Conservation (phyloP, 2,329 filamentous ascomycete species). For the Alternaria gaisen region DNA sequence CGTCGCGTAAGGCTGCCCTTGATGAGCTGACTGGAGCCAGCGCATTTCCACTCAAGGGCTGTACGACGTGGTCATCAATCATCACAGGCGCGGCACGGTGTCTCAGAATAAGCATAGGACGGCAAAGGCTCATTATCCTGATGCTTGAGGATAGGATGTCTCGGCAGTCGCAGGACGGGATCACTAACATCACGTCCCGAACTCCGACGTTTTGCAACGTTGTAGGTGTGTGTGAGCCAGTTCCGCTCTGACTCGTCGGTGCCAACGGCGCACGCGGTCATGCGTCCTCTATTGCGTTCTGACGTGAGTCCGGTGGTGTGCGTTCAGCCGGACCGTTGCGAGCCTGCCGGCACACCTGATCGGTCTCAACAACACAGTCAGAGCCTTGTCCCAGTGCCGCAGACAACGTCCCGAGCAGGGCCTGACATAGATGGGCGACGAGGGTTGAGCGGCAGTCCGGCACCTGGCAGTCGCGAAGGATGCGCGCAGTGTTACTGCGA, state of each 20-base stretch:
- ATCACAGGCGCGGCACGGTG: conserved; percentile 12
- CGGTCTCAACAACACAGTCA: conserved; percentile 7
- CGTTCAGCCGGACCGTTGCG: conserved; percentile 11
- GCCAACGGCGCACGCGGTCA: conserved; percentile 10
- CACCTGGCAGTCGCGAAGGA: conserved; percentile 4
- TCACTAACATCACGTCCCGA: conserved; percentile 13
- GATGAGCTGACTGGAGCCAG: conserved; percentile 43
- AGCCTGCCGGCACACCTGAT: conserved; percentile 6
- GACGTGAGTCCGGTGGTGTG: conserved; percentile 3
- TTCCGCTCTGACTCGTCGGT: conserved; percentile 12
- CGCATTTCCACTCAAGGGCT: conserved; percentile 31
- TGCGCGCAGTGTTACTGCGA: conserved; percentile 9
- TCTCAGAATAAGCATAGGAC: conserved; percentile 13
- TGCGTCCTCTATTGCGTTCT: conserved; percentile 4
- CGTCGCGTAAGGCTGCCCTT: conserved; percentile 25
- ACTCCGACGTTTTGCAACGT: conserved; percentile 5
- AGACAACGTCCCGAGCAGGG: conserved; percentile 3
- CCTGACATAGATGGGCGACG: conserved; percentile 6
- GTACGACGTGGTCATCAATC: conserved; percentile 31
- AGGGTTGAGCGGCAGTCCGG: conserved; percentile 9
- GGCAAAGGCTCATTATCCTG: conserved; percentile 18
- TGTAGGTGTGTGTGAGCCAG: conserved; percentile 4
- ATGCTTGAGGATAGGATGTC: conserved; percentile 13
- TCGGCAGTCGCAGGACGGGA: conserved; percentile 24
- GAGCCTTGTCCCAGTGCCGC: conserved; percentile 6